Conservation (phyloP, 108 stramenopile species). For the Epipyxis sp. region DNA sequence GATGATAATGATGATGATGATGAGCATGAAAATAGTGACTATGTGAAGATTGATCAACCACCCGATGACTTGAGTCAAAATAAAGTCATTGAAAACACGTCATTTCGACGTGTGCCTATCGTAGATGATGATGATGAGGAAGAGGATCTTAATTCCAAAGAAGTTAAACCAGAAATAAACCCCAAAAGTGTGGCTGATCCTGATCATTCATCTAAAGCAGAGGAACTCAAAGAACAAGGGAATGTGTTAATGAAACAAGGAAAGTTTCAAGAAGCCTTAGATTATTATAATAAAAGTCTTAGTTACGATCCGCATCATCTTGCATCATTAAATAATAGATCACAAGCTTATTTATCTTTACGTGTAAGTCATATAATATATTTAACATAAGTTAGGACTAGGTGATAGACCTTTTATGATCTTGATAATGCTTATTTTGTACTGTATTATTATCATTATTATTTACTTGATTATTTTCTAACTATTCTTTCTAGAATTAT, state of each 20-base stretch:
- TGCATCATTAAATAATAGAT: constrained; percentile 6
- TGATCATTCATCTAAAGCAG: not conserved
- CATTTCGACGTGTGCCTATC: not conserved
- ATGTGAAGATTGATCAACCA: too few species aligned
- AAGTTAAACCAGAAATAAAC: constrained; percentile 10
- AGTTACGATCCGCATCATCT: not conserved
- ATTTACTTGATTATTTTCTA: not conserved
- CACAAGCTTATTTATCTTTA: not conserved
- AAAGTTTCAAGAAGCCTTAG: not conserved
- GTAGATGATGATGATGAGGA: constrained; percentile 7
- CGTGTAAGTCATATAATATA: too few species aligned
- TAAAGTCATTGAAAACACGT: constrained; percentile 5
- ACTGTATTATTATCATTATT: not conserved
- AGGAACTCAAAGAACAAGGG: not conserved
- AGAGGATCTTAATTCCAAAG: too few species aligned
- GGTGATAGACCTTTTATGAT: too few species aligned
- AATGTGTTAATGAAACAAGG: constrained; percentile 1
- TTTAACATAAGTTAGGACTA: too few species aligned
- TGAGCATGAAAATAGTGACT: not conserved
- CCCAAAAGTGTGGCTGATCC: too few species aligned
- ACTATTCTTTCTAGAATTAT: constrained; percentile 4
- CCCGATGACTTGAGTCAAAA: not conserved
- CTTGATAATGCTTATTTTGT: too few species aligned
- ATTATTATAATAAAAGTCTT: not conserved
- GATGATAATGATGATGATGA: not conserved